These are phyloP conservation scores for Porodaedalea pini DNA, from an alignment of 1,284 basidiomycete genomes.

Conservation along the genomic window DNA sequence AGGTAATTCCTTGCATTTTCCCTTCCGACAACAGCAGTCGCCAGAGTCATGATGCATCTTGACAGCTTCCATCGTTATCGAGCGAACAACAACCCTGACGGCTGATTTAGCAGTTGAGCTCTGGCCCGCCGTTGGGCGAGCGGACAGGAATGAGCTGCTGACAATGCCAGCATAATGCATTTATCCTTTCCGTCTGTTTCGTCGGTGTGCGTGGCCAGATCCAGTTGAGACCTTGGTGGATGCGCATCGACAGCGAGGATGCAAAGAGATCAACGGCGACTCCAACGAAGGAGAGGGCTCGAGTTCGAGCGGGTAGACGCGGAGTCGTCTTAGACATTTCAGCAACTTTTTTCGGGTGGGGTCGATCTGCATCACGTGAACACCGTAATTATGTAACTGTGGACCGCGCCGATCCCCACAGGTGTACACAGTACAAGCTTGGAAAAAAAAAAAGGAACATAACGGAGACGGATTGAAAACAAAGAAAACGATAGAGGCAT, in stretches of 20 bases:
- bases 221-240: neutral
- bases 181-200: constrained; percentile 5
- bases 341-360: neutral
- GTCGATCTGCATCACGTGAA: no score
- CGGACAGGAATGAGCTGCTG: constrained; percentile 13
- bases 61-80: neutral
- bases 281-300: neutral
- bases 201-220: neutral
- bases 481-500: no score
- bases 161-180: constrained; percentile 18
- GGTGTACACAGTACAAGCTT: no score
- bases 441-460: no score
- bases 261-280: neutral
- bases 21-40: constrained; percentile 13
- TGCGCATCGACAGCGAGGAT: constrained; percentile 2
- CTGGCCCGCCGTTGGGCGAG: constrained; percentile 10
- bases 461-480: no score
- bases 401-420: no score
- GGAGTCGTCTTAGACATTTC: neutral
- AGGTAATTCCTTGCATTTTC: constrained; percentile 14
- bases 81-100: neutral
- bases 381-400: no score
- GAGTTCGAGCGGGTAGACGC: neutral
- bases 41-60: neutral
- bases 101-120: constrained; percentile 4